These are phyloP conservation scores for Gastrolobium bilobum DNA, from an alignment of 306 rosid species.

Conservation along the genomic window DNA sequence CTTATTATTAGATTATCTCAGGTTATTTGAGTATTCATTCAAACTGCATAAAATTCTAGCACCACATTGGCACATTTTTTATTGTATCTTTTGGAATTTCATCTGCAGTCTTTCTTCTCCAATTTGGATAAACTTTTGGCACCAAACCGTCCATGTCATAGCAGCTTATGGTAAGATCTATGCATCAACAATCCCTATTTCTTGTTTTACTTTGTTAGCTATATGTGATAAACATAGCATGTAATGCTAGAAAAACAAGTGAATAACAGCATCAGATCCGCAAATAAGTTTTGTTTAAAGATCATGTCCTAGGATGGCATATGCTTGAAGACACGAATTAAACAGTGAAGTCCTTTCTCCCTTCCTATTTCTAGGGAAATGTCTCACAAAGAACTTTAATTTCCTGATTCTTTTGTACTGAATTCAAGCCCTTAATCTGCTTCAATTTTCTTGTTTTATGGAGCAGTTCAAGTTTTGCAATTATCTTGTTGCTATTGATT, in stretches of 20 bases:
- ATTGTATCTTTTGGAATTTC: slow-evolving; percentile 52
- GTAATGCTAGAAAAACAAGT: slow-evolving; percentile 8
- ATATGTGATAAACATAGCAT: neutral
- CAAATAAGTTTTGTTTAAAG: neutral
- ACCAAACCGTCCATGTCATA: slow-evolving; percentile 85
- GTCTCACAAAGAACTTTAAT: neutral
- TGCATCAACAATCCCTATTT: slow-evolving; percentile 25
- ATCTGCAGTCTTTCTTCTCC: slow-evolving; percentile 83
- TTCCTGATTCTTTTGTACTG: slow-evolving; percentile 17
- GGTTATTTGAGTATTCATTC: slow-evolving; percentile 25
- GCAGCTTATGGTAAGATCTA: slow-evolving; percentile 87
- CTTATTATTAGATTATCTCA: slow-evolving; percentile 38
- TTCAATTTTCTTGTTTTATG: slow-evolving; percentile 7
- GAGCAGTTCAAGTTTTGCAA: slow-evolving; percentile 4
- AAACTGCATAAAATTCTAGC: slow-evolving; percentile 25
- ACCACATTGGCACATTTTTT: slow-evolving; percentile 25
- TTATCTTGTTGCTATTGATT: slow-evolving; percentile 25
- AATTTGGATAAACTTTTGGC: slow-evolving; percentile 89
- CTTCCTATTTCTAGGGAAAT: neutral
- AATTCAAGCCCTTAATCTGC: neutral
- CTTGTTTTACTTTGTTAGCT: slow-evolving; percentile 34
- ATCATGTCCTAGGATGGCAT: slow-evolving; percentile 15
- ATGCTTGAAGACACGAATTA: slow-evolving; percentile 30
- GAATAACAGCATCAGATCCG: neutral
- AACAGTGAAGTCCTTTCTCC: slow-evolving; percentile 3